Evolutionary conservation across 2,329 filamentous ascomycete species (phyloP), one percentile per base, ranked within the genome.

Genomic region (Macrophomina pseudophaseolina): DNA sequence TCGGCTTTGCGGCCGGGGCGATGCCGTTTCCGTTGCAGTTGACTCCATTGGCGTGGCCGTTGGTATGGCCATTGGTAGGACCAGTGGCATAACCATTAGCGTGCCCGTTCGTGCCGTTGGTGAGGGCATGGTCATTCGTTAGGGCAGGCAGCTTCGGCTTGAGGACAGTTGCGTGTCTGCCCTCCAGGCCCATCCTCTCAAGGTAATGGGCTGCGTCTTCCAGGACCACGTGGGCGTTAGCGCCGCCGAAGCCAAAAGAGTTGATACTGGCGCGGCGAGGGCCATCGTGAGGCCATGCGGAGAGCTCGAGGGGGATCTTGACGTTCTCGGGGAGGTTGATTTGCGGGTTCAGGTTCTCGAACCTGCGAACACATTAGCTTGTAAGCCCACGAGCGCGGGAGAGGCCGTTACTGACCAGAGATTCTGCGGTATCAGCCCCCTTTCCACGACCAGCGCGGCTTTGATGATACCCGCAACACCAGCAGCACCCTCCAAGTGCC

Each of bases 401-500:
- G 6, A 35, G 7, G 28, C 9, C 3, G 4, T 4, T 35, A 54
- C 51, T 33, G 3, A 71, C 23, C 71, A 62, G 81, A 0, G 87
- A 35, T 77, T 78, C 28, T 72, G 71, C 4, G 77, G 77, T 14
- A 79, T 69, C 1, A 67, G 68, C 11, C 68, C 68, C 67, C 78
- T 67, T 67, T 79, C 73, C 18, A 83, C 68, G 0, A 77, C 75
- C 44, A 81, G 67, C 0, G 74, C 72, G 3, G 74, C 76, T 59
- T 80, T 80, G 8, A 81, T 68, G 16, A 81, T 28, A 4, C 75
- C 76, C 7, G 76, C 76, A 0, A 81, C 64, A 18, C 79, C 80
- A 5, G 78, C 76, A 1, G 76, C 73, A 7, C 75, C 79, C 70
- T 82, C 79, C 0, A 75, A 74, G 66, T 82, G 81, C 1, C 81